Evolutionary conservation across 306 rosid genomes (phyloP).

Genomic region (Quercus ilex): DNA sequence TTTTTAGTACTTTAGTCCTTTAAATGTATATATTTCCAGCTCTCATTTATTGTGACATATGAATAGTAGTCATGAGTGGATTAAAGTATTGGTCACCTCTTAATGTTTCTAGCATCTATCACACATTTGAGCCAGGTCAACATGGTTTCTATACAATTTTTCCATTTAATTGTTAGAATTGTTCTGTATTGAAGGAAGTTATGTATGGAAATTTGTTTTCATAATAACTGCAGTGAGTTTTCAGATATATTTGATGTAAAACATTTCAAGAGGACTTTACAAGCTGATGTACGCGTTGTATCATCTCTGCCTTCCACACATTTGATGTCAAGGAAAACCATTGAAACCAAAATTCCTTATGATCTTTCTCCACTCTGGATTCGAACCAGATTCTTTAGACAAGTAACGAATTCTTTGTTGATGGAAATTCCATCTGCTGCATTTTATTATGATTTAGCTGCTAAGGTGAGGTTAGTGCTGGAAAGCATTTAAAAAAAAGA

Average conservation of each 20-base stretch:
- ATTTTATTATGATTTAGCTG: not conserved
- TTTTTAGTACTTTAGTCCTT: not conserved
- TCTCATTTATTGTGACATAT: not conserved
- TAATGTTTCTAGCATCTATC: no score
- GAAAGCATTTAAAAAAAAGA: no score
- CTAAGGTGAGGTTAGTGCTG: not conserved
- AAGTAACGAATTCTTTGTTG: constrained; percentile 17
- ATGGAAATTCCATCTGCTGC: no score
- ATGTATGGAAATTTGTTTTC: not conserved
- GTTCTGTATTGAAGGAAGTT: not conserved
- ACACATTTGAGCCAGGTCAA: no score
- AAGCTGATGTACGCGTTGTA: constrained; percentile 52
- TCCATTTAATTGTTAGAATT: not conserved
- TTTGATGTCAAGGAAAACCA: constrained; percentile 33
- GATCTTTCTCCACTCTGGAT: constrained; percentile 54
- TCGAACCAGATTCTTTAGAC: constrained; percentile 34
- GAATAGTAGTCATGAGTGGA: no score
- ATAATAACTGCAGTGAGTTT: constrained; percentile 37
- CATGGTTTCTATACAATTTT: not conserved
- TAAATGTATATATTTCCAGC: not conserved
- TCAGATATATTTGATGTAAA: constrained; percentile 45
- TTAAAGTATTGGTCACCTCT: no score
- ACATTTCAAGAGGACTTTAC: constrained; percentile 43
- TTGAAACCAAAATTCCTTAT: constrained; percentile 37
- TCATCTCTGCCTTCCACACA: constrained; percentile 46